A percentile compares a stretch with the other conserved stretches of the same genome.
phyloP scores from a whole-genome alignment of 257 asterid genomes.

The Rauvolfia tetraphylla region DNA sequence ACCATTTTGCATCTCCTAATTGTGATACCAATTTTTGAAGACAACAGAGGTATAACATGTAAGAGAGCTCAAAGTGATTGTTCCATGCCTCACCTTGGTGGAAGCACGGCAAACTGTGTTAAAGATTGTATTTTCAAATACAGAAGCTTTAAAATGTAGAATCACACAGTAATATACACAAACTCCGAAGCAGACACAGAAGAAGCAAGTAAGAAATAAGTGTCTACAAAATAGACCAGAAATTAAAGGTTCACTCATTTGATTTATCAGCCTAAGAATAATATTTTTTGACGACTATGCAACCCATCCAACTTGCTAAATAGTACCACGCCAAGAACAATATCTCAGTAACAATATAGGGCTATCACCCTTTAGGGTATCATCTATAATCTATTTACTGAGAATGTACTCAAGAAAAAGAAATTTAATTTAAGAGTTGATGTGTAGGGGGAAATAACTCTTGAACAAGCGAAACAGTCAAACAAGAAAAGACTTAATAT shows the following conservation, averaged over 20 bases:
- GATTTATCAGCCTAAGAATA: neutral
- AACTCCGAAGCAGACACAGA: neutral
- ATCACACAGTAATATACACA: neutral
- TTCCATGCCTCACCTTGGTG: neutral
- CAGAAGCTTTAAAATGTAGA: neutral
- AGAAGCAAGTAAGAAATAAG: neutral
- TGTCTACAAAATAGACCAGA: neutral
- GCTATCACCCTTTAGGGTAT: neutral
- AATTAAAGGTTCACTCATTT: neutral
- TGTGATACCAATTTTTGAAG: neutral
- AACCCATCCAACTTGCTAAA: neutral
- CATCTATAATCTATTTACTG: neutral
- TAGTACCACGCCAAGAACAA: neutral
- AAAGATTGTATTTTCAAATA: neutral
- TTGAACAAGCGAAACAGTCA: too few species aligned
- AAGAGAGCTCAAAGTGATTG: neutral
- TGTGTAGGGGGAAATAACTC: too few species aligned
- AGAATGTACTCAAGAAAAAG: neutral
- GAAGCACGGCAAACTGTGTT: neutral
- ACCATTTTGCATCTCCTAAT: neutral
- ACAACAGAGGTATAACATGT: neutral
- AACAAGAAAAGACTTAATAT: neutral
- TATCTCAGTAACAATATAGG: neutral
- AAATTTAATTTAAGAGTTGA: neutral
- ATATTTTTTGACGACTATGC: neutral